Conservation (phyloP, 768 basidiomycete genomes). For the Pisolithus orientalis region DNA sequence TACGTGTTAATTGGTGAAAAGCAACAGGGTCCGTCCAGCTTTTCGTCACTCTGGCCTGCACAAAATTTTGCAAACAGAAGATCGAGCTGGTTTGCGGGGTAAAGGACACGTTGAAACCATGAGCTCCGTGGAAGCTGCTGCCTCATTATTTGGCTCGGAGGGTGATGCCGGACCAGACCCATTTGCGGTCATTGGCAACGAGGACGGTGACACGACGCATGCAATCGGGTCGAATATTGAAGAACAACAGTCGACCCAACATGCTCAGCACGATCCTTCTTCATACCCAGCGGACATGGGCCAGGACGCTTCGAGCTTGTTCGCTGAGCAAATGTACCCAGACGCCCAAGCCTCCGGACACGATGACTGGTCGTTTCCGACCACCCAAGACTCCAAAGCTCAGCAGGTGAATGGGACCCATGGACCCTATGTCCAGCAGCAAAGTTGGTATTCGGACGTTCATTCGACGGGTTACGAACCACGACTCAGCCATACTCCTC, state of each 20-base stretch:
- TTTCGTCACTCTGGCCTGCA: slow-evolving; percentile 9
- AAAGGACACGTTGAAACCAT: slow-evolving; percentile 36
- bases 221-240: slow-evolving; percentile 9
- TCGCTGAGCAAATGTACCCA: slow-evolving; percentile 30
- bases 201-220: slow-evolving; percentile 26
- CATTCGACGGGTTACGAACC: slow-evolving; percentile 21
- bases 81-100: slow-evolving; percentile 5
- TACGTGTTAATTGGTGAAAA: slow-evolving; percentile 3
- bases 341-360: slow-evolving; percentile 18
- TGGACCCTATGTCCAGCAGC: slow-evolving; percentile 22
- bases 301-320: slow-evolving; percentile 33
- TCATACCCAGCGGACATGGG: slow-evolving; percentile 25
- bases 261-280: slow-evolving; percentile 15
- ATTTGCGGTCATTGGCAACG: slow-evolving; percentile 53
- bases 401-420: slow-evolving; percentile 5
- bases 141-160: slow-evolving; percentile 70
- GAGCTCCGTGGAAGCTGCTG: slow-evolving; percentile 70
- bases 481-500: slow-evolving; percentile 10
- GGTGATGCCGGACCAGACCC: slow-evolving; percentile 53
- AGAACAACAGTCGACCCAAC: slow-evolving; percentile 8
- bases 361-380: slow-evolving; percentile 23
- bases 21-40: neutral
- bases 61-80: slow-evolving; percentile 10
- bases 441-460: slow-evolving; percentile 27
- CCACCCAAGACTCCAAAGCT: slow-evolving; percentile 13